Base-by-base conservation (phyloP, 208 protist species). In the Phytomonas sp. region DNA sequence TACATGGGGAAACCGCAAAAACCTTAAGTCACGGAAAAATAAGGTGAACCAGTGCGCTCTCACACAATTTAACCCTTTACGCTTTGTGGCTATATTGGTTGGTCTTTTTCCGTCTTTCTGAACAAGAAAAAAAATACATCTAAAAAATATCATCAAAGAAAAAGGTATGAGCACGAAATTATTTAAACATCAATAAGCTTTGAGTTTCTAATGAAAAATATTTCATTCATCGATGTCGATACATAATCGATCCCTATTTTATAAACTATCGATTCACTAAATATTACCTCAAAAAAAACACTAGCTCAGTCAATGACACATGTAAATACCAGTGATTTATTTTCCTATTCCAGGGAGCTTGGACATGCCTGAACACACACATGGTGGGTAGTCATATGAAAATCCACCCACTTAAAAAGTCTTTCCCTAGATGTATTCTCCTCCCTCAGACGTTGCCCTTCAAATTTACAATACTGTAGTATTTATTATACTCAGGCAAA, bases 121-220 rank as follows among this genome's bases (percentile, higher is more conserved):
- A 23, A 68, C 29, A 34, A 31, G 32, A 42, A 72, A 69, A 71
- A 45, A 69, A 7, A 63, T 7, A 62, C 0, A 70, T 49, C 1
- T 42, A 60, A 56, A 66, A 61, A 70, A 66, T 32, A 59, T 19
- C 29, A 29, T 49, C 45, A 52, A 63, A 67, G 34, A 30, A 12
- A 36, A 3, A n/a, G 37, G 33, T 14, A 0, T 40, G 42, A 19
- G n/a, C 0, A 26, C 2, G 40, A 16, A 12, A 49, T 10, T 12
- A 49, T 49, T 49, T 49, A 49, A 49, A 16, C 40, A 49, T 49
- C 2, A 3, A 23, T 49, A 49, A 49, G 19, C 10, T 40, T 49
- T 19, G 14, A 49, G 10, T 49, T 49, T 19, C 3, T 49, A 4
- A 49, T 19, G 12, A 49, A 4, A 49, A 12, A 4, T 49, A 19